Conservation (phyloP, 2,329 filamentous ascomycete species). For the Colletotrichum sp. region DNA sequence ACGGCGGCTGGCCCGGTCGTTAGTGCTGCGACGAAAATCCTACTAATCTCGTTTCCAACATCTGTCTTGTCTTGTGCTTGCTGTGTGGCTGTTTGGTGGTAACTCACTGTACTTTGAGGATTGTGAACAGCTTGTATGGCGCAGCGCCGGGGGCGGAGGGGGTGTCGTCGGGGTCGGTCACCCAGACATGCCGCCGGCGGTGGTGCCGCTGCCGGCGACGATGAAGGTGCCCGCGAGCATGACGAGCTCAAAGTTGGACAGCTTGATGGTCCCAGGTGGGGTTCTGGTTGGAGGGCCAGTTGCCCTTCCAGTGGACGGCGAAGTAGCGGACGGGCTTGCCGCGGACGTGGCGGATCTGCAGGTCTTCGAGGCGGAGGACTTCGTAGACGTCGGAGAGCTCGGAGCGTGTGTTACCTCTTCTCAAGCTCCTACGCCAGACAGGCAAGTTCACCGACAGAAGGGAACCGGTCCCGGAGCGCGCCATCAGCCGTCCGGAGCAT, state of each 20-base stretch:
- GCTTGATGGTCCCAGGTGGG: constrained; percentile 50
- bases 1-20: background rate
- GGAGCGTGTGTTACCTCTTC: background rate
- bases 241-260: background rate
- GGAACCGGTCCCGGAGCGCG: no score
- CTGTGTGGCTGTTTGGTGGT: background rate
- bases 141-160: no score
- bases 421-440: no score
- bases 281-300: constrained; percentile 62
- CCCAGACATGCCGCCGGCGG: background rate
- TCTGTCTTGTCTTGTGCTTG: background rate
- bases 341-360: constrained; percentile 41
- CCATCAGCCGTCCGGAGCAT: no score
- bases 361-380: constrained; percentile 24
- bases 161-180: no score
- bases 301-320: constrained; percentile 60
- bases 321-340: constrained; percentile 48
- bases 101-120: background rate
- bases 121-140: background rate
- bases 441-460: no score
- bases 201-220: background rate
- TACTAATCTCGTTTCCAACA: background rate
- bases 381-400: constrained; percentile 39
- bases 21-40: background rate
- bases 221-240: constrained; percentile 1